A percentile compares a stretch with the other conserved stretches of the same genome.
phyloP scores from a whole-genome alignment of 225 moss, liverwort and hornwort species.

The Sphagnum tenellum region DNA sequence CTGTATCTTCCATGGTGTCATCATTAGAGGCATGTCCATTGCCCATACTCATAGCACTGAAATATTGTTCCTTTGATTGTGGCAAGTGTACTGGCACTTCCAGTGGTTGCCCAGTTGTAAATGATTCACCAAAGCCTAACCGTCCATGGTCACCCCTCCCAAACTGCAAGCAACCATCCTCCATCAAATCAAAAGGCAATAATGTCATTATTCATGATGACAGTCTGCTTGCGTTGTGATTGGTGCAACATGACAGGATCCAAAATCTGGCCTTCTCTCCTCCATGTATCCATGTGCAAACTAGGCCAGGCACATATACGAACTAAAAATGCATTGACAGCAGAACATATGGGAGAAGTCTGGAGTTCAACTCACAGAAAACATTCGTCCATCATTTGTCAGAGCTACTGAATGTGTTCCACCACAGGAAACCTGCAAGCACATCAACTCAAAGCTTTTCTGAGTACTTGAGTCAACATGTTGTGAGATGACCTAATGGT shows the following conservation, averaged over 20 bases:
- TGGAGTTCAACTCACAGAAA: constrained; percentile 29
- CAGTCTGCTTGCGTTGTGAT: no score
- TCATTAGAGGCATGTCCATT: constrained; percentile 2
- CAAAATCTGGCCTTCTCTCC: no score
- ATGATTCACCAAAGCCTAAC: constrained; percentile 32
- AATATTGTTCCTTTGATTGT: constrained; percentile 1
- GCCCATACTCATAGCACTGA: not conserved
- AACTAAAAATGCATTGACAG: not conserved
- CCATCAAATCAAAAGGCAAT: not conserved
- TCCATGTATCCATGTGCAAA: no score
- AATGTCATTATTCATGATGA: not conserved
- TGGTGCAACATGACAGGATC: no score
- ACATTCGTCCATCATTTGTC: constrained; percentile 49
- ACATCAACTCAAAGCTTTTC: not conserved
- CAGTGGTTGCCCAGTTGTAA: constrained; percentile 41
- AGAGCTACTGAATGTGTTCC: constrained; percentile 57
- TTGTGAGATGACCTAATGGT: no score
- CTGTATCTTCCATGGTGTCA: constrained; percentile 3
- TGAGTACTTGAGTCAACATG: no score
- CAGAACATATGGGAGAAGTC: not conserved
- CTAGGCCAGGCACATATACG: not conserved
- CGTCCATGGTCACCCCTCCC: constrained; percentile 62
- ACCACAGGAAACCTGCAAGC: constrained; percentile 48
- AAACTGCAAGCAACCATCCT: constrained; percentile 21
- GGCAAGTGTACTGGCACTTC: constrained; percentile 29